These are phyloP conservation scores for Moniliella sp. DNA, from an alignment of 1,284 basidiomycete genomes.

Conservation along the genomic window DNA sequence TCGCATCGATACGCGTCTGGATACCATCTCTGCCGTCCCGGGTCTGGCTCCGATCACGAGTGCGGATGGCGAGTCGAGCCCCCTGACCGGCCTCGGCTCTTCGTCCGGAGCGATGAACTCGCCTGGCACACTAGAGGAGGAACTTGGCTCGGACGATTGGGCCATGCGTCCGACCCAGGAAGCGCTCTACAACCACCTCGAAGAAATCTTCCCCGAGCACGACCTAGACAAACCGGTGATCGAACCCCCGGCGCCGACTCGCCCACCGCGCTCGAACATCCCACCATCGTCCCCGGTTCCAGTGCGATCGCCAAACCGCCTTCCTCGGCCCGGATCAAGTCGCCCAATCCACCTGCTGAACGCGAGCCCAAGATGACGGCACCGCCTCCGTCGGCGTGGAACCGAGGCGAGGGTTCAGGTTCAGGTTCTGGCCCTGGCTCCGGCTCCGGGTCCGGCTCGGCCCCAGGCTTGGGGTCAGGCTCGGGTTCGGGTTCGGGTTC, in stretches of 20 bases:
- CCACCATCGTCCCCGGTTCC: constrained; percentile 34
- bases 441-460: neutral
- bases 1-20: too few relatives aligned
- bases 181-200: constrained; percentile 73
- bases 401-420: constrained; percentile 1
- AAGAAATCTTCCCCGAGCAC: constrained; percentile 85
- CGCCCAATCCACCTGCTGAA: constrained; percentile 8
- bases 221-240: constrained; percentile 81
- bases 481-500: too few relatives aligned
- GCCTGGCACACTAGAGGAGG: too few relatives aligned
- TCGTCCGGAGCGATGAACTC: too few relatives aligned
- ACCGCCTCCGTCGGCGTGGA: too few relatives aligned
- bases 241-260: constrained; percentile 48
- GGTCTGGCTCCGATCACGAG: too few relatives aligned
- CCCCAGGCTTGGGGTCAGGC: too few relatives aligned
- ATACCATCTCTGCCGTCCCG: too few relatives aligned
- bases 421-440: neutral
- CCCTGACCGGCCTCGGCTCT: too few relatives aligned
- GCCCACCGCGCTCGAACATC: constrained; percentile 47
- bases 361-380: too few relatives aligned
- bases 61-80: too few relatives aligned
- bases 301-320: constrained; percentile 5
- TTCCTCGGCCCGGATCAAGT: constrained; percentile 2
- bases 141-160: constrained; percentile 35
- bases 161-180: constrained; percentile 68